Base-by-base conservation (phyloP, 139 green algal species). In the Chlorella vulgaris region DNA sequence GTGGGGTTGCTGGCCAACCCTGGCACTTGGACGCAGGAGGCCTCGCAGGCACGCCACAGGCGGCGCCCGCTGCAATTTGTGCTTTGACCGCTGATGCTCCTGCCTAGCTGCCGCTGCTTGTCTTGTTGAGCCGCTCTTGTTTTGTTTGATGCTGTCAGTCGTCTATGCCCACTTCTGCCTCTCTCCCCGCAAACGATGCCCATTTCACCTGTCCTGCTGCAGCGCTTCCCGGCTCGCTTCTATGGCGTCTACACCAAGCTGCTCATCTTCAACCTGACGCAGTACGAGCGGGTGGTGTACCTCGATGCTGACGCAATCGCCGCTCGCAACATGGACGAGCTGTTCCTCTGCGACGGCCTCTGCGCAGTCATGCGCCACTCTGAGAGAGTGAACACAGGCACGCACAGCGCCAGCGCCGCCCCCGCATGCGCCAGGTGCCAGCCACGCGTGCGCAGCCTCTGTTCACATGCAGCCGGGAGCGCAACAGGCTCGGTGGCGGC, bases 231-330 rank as follows among this genome's bases (percentile, higher is more conserved):
- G 1, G 0, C 50, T 33, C 80, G 83, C 26, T 95, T 96, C 71
- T 92, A 83, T 33, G 90, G 80, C 6, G 92, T 96, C 2, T 96
- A 96, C 86, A 95, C 92, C 29, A 96, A 96, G 80, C 91, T 96
- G 3, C 43, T 76, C 10, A 90, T 96, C 24, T 96, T 94, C 69
- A 90, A 91, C 40, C 79, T 96, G 66, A 88, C 80, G 0, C 71
- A 92, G 70, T 96, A 96, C 62, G 80, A 93, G 13, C 87, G 88
- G 38, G 84, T 96, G 0, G 83, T 95, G 39, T 96, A 91, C 78
- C 68, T 96, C 61, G 92, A 96, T 83, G 91, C 90, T 13, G 92
- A 96, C 81, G 91, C 88, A 3, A 76, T 96, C 22, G 90, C 91
- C 38, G 10, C 87, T 8, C 53, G 82, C 5, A 93, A 89, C 85